Conservation (phyloP, 108 stramenopile genomes). For the Skeletonema grethae region DNA sequence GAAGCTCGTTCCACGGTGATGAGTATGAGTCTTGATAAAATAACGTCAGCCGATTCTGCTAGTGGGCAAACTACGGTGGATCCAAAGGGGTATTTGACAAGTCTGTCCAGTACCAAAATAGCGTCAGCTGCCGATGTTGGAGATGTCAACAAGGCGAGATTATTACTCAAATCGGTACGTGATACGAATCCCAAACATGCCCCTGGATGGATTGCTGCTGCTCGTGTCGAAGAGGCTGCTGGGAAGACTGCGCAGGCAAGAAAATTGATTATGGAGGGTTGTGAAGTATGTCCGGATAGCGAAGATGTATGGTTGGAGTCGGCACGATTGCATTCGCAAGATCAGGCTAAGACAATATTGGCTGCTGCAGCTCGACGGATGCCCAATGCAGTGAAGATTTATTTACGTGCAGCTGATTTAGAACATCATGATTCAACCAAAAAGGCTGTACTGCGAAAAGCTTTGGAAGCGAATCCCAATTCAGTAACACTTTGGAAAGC, state of each 20-base stretch:
- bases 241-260: constrained; percentile 92
- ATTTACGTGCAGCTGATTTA: constrained; percentile 79
- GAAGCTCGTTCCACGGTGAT: constrained; percentile 92
- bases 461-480: constrained; percentile 91
- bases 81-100: constrained; percentile 94
- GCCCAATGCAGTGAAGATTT: constrained; percentile 73
- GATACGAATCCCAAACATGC: constrained; percentile 98
- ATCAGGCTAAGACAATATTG: constrained; percentile 90
- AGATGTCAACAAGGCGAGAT: constrained; percentile 95
- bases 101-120: constrained; percentile 72
- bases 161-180: constrained; percentile 91
- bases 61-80: constrained; percentile 92
- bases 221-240: constrained; percentile 96
- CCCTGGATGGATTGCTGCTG: constrained; percentile 98
- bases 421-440: constrained; percentile 79
- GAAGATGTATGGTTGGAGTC: constrained; percentile 99
- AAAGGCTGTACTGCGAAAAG: constrained; percentile 94
- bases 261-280: constrained; percentile 96
- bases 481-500: constrained; percentile 95
- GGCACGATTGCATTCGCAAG: constrained; percentile 84
- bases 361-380: constrained; percentile 79
- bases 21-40: constrained; percentile 90
- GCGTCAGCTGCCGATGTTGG: constrained; percentile 85
- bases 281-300: constrained; percentile 87
- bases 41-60: constrained; percentile 85